These are phyloP conservation scores for Nowakowskiella sp. DNA, from an alignment of 192 early-diverging fungal genomes.

Conservation along the genomic window DNA sequence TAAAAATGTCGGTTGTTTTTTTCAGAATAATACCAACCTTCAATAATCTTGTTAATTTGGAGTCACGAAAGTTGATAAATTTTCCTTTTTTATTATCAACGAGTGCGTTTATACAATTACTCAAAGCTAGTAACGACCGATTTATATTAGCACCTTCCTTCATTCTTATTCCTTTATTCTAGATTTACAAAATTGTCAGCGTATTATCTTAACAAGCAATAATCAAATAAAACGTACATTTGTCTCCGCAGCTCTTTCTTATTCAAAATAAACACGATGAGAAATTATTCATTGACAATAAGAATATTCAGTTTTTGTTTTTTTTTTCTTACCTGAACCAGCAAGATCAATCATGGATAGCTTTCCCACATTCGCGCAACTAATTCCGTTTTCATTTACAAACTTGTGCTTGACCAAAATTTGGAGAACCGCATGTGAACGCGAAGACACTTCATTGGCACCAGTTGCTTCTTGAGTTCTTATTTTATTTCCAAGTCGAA, in stretches of 20 bases:
- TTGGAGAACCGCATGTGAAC: constrained; percentile 74
- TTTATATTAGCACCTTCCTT: constrained; percentile 77
- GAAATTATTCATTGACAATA: too few species aligned
- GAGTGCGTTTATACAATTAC: constrained; percentile 71
- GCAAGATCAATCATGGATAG: constrained; percentile 72
- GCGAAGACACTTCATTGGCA: constrained; percentile 65
- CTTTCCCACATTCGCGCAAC: constrained; percentile 12
- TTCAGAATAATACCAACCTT: constrained; percentile 51
- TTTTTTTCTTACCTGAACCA: constrained; percentile 25
- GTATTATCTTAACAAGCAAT: constrained; percentile 8
- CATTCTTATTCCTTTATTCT: constrained; percentile 56
- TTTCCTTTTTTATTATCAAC: constrained; percentile 37
- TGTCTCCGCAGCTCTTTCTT: constrained; percentile 57
- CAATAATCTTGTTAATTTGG: constrained; percentile 62
- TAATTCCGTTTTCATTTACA: background rate
- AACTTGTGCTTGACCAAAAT: constrained; percentile 27
- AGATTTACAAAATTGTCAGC: background rate
- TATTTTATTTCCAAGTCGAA: constrained; percentile 55
- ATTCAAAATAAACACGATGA: background rate
- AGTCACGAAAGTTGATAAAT: constrained; percentile 70
- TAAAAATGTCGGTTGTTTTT: constrained; percentile 19
- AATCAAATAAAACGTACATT: constrained; percentile 3
- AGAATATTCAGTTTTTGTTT: background rate
- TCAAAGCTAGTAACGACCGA: constrained; percentile 61
- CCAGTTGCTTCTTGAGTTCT: constrained; percentile 69